Evolutionary conservation across 768 basidiomycete species (phyloP).

Genomic region (Rhizopogon vesiculosus): DNA sequence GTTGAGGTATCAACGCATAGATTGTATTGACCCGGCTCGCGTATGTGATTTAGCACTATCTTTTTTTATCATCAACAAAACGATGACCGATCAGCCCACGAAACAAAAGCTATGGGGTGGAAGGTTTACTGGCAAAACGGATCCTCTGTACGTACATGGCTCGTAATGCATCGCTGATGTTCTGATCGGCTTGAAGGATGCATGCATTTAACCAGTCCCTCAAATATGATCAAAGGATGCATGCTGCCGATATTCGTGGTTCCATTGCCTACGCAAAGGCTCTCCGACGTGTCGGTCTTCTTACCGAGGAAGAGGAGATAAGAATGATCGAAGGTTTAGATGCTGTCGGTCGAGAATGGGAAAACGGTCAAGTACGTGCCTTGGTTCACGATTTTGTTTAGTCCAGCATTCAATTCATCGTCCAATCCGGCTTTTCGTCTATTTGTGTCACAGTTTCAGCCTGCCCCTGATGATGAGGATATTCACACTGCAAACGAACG

Average conservation of each 20-base stretch:
- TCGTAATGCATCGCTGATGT: neutral
- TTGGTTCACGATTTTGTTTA: neutral
- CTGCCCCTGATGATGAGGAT: slow-evolving; percentile 90
- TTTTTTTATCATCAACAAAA: neutral
- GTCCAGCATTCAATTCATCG: neutral
- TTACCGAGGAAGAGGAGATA: slow-evolving; percentile 70
- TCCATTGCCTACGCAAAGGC: slow-evolving; percentile 96
- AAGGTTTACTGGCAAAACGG: slow-evolving; percentile 83
- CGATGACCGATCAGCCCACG: slow-evolving; percentile 31
- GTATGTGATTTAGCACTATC: too few relatives aligned
- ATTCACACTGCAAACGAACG: slow-evolving; percentile 99
- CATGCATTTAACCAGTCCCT: slow-evolving; percentile 97
- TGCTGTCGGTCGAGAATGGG: slow-evolving; percentile 83
- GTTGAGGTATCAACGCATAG: too few relatives aligned
- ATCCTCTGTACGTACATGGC: slow-evolving; percentile 36
- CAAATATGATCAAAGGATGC: slow-evolving; percentile 92
- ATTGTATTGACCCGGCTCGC: too few relatives aligned
- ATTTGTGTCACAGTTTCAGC: slow-evolving; percentile 51
- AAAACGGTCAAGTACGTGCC: slow-evolving; percentile 58
- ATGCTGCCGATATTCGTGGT: slow-evolving; percentile 84
- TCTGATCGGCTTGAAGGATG: slow-evolving; percentile 57
- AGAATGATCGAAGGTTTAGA: slow-evolving; percentile 72
- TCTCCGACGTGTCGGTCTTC: slow-evolving; percentile 72
- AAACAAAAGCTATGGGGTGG: slow-evolving; percentile 87
- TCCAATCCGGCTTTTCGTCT: neutral